phyloP scores from a whole-genome alignment of 352 stramenopile genomes.

The Paralagenidium karlingii region DNA sequence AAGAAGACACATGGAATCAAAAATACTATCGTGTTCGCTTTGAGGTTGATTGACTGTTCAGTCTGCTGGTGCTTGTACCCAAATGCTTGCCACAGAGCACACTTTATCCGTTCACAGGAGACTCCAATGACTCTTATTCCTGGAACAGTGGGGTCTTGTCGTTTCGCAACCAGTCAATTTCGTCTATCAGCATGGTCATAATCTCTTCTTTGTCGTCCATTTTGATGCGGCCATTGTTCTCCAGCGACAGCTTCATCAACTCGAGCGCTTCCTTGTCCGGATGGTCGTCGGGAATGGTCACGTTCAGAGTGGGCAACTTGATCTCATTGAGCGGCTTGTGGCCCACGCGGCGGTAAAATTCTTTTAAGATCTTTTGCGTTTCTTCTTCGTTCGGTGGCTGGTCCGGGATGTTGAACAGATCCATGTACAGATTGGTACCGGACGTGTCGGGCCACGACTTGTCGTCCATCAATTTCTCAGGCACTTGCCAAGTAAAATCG shows the following conservation, averaged over 20 bases:
- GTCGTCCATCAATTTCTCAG: constrained; percentile 76
- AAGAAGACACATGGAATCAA: no score
- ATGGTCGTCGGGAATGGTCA: constrained; percentile 47
- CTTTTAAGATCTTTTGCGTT: constrained; percentile 47
- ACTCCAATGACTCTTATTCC: no score
- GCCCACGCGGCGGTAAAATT: constrained; percentile 62
- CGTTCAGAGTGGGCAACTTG: constrained; percentile 57
- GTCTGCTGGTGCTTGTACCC: no score
- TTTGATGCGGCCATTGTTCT: constrained; percentile 80
- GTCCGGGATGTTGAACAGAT: constrained; percentile 68
- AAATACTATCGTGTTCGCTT: no score
- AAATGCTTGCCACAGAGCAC: no score
- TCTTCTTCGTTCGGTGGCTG: constrained; percentile 35
- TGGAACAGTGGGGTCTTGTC: constrained; percentile 80
- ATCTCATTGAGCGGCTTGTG: constrained; percentile 64
- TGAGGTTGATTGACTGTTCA: no score
- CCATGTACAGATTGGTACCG: constrained; percentile 61
- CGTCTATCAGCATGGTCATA: constrained; percentile 65
- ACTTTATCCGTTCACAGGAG: no score
- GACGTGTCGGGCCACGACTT: constrained; percentile 79
- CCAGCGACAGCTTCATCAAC: constrained; percentile 83
- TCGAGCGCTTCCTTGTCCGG: constrained; percentile 69
- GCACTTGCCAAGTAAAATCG: constrained; percentile 50
- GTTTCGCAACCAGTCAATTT: constrained; percentile 68
- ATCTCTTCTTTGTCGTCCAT: constrained; percentile 87